Evolutionary conservation across 805 yeast genomes (phyloP).

Genomic region (Yamadazyma sp.): DNA sequence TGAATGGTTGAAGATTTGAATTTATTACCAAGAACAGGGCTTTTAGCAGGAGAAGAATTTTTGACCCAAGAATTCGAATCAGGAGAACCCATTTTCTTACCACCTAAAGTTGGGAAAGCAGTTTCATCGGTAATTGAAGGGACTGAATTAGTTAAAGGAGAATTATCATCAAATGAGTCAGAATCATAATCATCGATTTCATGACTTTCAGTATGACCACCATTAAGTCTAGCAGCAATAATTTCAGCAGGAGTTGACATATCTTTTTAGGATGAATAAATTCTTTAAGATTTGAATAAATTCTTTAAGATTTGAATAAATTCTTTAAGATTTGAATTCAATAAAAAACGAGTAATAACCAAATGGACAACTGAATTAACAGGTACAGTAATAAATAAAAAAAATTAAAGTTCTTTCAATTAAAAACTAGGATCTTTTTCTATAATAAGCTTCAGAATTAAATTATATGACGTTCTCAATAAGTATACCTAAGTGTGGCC

Average conservation of each 20-base stretch:
- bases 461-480: no score
- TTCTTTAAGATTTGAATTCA: no score
- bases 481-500: no score
- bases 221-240: slow-evolving; percentile 41
- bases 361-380: slow-evolving; percentile 5
- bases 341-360: background rate
- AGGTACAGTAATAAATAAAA: slow-evolving; percentile 1
- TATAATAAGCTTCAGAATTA: no score
- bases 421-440: no score
- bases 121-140: slow-evolving; percentile 49
- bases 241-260: slow-evolving; percentile 50
- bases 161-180: slow-evolving; percentile 14
- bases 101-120: slow-evolving; percentile 68
- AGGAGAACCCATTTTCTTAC: slow-evolving; percentile 26
- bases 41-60: slow-evolving; percentile 6
- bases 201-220: slow-evolving; percentile 5
- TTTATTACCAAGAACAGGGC: slow-evolving; percentile 21
- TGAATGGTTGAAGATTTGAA: slow-evolving; percentile 60
- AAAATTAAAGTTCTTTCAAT: background rate
- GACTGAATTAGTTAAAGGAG: slow-evolving; percentile 18
- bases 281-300: no score
- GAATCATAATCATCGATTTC: slow-evolving; percentile 14
- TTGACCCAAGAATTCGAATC: slow-evolving; percentile 33
- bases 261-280: no score
- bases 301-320: no score